These are phyloP conservation scores for Hysterangium stoloniferum DNA, from an alignment of 768 basidiomycete species.

Conservation along the genomic window DNA sequence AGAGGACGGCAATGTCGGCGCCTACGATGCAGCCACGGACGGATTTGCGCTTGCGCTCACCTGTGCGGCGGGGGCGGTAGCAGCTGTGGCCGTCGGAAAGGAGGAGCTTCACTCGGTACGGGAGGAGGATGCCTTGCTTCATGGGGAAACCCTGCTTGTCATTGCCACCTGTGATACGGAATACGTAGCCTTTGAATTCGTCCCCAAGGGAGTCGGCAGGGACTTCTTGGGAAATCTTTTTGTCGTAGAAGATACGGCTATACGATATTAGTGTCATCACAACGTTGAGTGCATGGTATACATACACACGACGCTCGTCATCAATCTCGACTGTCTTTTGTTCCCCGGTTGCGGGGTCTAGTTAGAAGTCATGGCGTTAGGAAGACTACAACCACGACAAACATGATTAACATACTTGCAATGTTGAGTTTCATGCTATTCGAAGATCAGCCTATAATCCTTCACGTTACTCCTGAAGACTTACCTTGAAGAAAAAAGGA, in stretches of 20 bases:
- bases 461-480: too few species aligned
- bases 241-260: slow-evolving; percentile 94
- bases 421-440: slow-evolving; percentile 94
- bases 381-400: slow-evolving; percentile 4
- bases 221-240: slow-evolving; percentile 94
- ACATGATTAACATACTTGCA: slow-evolving; percentile 58
- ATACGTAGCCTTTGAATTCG: slow-evolving; percentile 95
- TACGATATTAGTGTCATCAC: background rate
- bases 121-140: slow-evolving; percentile 98
- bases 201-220: slow-evolving; percentile 85
- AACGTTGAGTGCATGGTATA: slow-evolving; percentile 7
- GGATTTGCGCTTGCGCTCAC: slow-evolving; percentile 98
- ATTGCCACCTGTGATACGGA: slow-evolving; percentile 96
- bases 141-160: slow-evolving; percentile 99
- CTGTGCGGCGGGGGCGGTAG: slow-evolving; percentile 85
- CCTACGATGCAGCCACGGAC: slow-evolving; percentile 98
- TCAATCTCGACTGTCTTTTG: slow-evolving; percentile 96
- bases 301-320: slow-evolving; percentile 81
- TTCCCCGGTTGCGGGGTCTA: slow-evolving; percentile 93
- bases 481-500: slow-evolving; percentile 24
- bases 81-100: slow-evolving; percentile 96
- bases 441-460: slow-evolving; percentile 10
- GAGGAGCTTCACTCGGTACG: slow-evolving; percentile 88
- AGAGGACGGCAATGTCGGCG: slow-evolving; percentile 91
- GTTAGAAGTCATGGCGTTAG: slow-evolving; percentile 4